Evolutionary conservation across 2,329 filamentous ascomycete species (phyloP).

Genomic region (Aschersonia sp.): DNA sequence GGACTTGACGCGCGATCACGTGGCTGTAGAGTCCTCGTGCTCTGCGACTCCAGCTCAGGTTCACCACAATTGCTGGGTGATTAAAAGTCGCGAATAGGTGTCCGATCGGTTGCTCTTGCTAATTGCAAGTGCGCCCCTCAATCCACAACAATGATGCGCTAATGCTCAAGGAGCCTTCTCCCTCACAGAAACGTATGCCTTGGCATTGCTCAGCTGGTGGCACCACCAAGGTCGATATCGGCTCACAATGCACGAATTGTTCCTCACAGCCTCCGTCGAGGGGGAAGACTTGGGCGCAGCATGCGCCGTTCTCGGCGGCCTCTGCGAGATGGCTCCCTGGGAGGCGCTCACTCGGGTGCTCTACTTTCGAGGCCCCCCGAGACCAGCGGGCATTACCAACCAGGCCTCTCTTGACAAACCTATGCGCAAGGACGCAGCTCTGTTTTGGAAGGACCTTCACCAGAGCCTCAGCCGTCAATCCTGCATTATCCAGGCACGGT

Average conservation of each 20-base stretch:
- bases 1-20: conserved; percentile 1
- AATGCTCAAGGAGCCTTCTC: too few species aligned
- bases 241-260: conserved; percentile 40
- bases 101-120: too few species aligned
- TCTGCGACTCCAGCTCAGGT: not conserved
- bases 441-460: conserved; percentile 38
- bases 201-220: too few species aligned
- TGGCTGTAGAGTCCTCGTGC: not conserved
- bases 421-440: conserved; percentile 19
- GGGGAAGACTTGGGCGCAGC: conserved; percentile 33
- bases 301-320: conserved; percentile 38
- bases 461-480: conserved; percentile 40
- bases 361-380: conserved; percentile 34
- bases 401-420: conserved; percentile 22
- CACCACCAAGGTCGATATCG: not conserved
- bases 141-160: too few species aligned
- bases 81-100: too few species aligned
- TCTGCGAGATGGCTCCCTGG: conserved; percentile 40
- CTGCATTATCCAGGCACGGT: conserved; percentile 39
- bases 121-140: too few species aligned
- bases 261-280: conserved; percentile 37
- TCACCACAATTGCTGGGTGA: too few species aligned
- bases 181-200: too few species aligned
- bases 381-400: conserved; percentile 30
- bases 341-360: conserved; percentile 34